A percentile compares a stretch with the other conserved stretches of the same genome.
Evolutionary conservation across 2,329 filamentous ascomycete species (phyloP).

Genomic region (Aureobasidium sp.): DNA sequence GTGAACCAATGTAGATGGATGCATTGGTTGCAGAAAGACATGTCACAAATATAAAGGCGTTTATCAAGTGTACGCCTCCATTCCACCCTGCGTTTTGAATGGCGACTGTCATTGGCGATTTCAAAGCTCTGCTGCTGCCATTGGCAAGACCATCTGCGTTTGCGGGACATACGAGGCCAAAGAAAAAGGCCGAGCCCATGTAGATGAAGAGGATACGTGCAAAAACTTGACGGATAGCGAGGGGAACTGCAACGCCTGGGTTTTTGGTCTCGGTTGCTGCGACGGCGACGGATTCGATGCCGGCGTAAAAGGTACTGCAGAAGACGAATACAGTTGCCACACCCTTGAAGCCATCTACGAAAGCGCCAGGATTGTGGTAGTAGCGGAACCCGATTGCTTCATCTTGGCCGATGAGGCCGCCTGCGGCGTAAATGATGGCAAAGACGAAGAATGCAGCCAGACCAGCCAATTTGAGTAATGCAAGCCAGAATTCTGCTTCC

Average conservation of each 20-base stretch:
- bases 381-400: conserved; percentile 30
- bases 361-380: conserved; percentile 35
- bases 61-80: conserved; percentile 68
- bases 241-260: conserved; percentile 38
- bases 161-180: conserved; percentile 65
- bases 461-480: conserved; percentile 34
- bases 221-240: conserved; percentile 29
- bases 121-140: conserved; percentile 55
- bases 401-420: conserved; percentile 26
- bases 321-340: conserved; percentile 39
- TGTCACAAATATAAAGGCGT: conserved; percentile 68
- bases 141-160: conserved; percentile 59
- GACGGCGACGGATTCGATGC: conserved; percentile 47
- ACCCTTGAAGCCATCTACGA: conserved; percentile 35
- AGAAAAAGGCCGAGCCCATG: conserved; percentile 67
- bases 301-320: conserved; percentile 42
- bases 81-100: conserved; percentile 68
- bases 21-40: conserved; percentile 67
- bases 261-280: conserved; percentile 47
- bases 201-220: conserved; percentile 47
- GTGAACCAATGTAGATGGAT: conserved; percentile 69
- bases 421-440: conserved; percentile 33
- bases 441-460: conserved; percentile 36
- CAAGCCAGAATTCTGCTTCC: conserved; percentile 41
- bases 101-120: conserved; percentile 67